Evolutionary conservation across 208 protist genomes (phyloP).

Genomic region (Trypanosoma conorhini): DNA sequence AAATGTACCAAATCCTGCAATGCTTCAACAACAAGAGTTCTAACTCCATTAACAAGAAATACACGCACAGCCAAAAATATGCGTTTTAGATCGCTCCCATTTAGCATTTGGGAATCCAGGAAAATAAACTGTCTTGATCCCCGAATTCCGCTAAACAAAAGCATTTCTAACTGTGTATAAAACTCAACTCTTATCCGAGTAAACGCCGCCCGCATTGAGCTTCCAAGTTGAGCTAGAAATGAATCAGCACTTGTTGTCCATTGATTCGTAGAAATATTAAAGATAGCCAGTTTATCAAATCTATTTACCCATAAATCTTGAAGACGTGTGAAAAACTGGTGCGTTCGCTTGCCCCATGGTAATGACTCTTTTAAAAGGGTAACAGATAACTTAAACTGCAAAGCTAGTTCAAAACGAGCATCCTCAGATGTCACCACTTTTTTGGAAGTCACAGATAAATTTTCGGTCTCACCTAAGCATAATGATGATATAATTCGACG

Average conservation of each 20-base stretch:
- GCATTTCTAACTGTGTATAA: conserved; percentile 72
- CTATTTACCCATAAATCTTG: conserved; percentile 55
- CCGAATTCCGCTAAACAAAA: conserved; percentile 62
- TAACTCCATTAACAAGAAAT: conserved; percentile 68
- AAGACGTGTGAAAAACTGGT: conserved; percentile 60
- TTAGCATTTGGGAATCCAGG: conserved; percentile 40
- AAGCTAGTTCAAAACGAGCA: conserved; percentile 2
- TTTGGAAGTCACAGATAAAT: conserved; percentile 6
- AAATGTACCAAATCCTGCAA: conserved; percentile 59
- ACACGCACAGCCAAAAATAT: conserved; percentile 73
- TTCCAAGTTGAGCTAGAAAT: conserved; percentile 62
- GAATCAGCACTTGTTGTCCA: conserved; percentile 40
- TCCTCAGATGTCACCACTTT: neutral
- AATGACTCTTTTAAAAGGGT: conserved; percentile 42
- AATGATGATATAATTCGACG: conserved; percentile 64
- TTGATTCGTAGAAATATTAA: conserved; percentile 40
- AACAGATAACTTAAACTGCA: conserved; percentile 36
- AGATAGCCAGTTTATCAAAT: conserved; percentile 56
- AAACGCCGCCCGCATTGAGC: conserved; percentile 60
- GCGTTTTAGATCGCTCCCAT: conserved; percentile 44
- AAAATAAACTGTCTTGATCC: conserved; percentile 36
- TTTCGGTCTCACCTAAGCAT: conserved; percentile 31
- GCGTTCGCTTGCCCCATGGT: conserved; percentile 49
- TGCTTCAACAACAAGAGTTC: conserved; percentile 52
- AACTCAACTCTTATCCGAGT: conserved; percentile 84